Evolutionary conservation across 176 grass and related monocot species (phyloP), one percentile per base, ranked within the genome.

Genomic region (Themeda triandra): DNA sequence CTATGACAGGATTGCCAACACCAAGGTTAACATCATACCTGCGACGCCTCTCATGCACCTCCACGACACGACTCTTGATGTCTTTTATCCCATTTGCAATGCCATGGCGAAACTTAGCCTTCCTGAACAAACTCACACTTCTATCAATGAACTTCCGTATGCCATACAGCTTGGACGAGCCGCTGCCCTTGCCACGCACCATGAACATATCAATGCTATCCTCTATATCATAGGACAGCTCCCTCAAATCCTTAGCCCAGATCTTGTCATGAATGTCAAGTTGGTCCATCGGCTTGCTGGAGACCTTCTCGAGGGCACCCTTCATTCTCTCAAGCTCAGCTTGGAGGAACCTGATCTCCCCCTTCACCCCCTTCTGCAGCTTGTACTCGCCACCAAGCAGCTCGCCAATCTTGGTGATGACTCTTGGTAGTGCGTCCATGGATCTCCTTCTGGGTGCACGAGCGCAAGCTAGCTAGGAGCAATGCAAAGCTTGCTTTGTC

Each of bases 141-240:
- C 8, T 21, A 6, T 37, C 66, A 11, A 37, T 37, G 0, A 69
- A 36, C 33, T 37, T 69, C 19, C 6, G 37, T 2, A 54, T 23
- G 51, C 51, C 51, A 54, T 54, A 2, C 1, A 54, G 7, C 51
- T 54, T 6, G 6, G 18, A 1, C 2, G 18, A 54, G 0, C 39
- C 1, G 0, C 1, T 12, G 1, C 3, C 33, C 2, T 12, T 4
- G 4, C 0, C 8, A 5, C 33, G 33, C 12, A 68, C 32, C 31
- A 37, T 69, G 3, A 37, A 37, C 12, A 9, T 37, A 33, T 69
- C 66, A 5, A 69, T 69, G 0, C 4, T 69, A 17, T 69, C 66
- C 66, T 69, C 66, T 37, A 69, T 69, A 6, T 69, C 66, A 18
- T 69, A 69, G 33, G 66, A 69, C 8, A 69, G 19, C 32, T 69